Evolutionary conservation across 2,329 filamentous ascomycete genomes (phyloP).

Genomic region (Knufia fluminis): DNA sequence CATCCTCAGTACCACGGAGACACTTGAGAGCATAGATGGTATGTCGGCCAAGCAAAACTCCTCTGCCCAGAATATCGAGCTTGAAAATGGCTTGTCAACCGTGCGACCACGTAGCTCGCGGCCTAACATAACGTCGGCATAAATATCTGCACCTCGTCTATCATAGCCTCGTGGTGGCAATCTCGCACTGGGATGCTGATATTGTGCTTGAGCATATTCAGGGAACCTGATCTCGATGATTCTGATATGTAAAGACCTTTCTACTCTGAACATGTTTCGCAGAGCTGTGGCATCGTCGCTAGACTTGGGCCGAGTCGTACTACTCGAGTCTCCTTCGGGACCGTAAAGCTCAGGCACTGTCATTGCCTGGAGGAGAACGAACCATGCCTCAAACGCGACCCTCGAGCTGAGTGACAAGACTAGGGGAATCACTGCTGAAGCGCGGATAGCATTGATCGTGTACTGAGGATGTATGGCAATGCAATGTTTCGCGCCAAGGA

Average conservation of each 20-base stretch:
- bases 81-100: constrained; percentile 37
- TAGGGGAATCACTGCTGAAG: constrained; percentile 74
- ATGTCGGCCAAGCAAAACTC: constrained; percentile 40
- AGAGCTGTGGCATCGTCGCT: constrained; percentile 27
- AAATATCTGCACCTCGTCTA: constrained; percentile 31
- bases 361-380: constrained; percentile 81
- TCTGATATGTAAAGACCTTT: constrained; percentile 50
- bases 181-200: constrained; percentile 15
- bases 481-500: constrained; percentile 86
- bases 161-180: constrained; percentile 19
- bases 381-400: constrained; percentile 95
- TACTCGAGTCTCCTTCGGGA: constrained; percentile 44
- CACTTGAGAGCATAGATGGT: constrained; percentile 39
- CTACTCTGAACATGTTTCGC: constrained; percentile 57
- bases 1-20: constrained; percentile 38
- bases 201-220: constrained; percentile 13
- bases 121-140: constrained; percentile 40
- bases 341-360: constrained; percentile 86
- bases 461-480: constrained; percentile 95
- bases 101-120: constrained; percentile 41
- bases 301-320: constrained; percentile 21
- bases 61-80: constrained; percentile 42
- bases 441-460: constrained; percentile 59
- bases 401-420: constrained; percentile 81
- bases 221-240: constrained; percentile 54